Conservation (phyloP, 2,329 filamentous ascomycete genomes). For the Colletotrichum horii region DNA sequence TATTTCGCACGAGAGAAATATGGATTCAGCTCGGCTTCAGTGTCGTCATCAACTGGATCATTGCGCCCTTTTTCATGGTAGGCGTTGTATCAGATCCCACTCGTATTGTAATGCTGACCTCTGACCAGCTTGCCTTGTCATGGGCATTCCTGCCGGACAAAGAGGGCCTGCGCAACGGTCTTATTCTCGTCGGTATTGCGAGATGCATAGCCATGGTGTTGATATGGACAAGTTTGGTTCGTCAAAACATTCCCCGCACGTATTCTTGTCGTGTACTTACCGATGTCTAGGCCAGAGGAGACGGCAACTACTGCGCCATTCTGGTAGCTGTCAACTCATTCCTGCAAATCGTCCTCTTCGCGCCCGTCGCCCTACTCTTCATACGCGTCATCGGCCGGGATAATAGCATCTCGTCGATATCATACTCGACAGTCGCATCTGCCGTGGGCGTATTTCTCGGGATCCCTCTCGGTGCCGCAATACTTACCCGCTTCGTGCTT, state of each 20-base stretch:
- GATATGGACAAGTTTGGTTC: slow-evolving; percentile 70
- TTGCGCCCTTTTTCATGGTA: slow-evolving; percentile 85
- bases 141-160: slow-evolving; percentile 72
- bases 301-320: slow-evolving; percentile 83
- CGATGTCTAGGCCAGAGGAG: slow-evolving; percentile 64
- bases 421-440: slow-evolving; percentile 74
- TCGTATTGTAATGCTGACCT: not conserved
- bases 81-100: slow-evolving; percentile 8
- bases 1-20: slow-evolving; percentile 65
- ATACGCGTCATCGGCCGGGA: slow-evolving; percentile 69
- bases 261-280: not conserved
- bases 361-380: slow-evolving; percentile 72
- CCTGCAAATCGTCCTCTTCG: slow-evolving; percentile 76
- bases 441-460: slow-evolving; percentile 86
- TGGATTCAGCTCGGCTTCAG: slow-evolving; percentile 85
- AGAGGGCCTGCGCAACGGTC: slow-evolving; percentile 62
- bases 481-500: slow-evolving; percentile 74
- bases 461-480: slow-evolving; percentile 80
- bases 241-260: not conserved
- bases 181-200: slow-evolving; percentile 84
- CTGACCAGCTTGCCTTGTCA: slow-evolving; percentile 61
- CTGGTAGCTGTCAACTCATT: slow-evolving; percentile 78
- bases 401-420: slow-evolving; percentile 40
- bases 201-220: slow-evolving; percentile 87
- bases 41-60: slow-evolving; percentile 79